Evolutionary conservation across 495 filamentous ascomycete genomes (phyloP).

Genomic region (Aspergillus kassunensis): DNA sequence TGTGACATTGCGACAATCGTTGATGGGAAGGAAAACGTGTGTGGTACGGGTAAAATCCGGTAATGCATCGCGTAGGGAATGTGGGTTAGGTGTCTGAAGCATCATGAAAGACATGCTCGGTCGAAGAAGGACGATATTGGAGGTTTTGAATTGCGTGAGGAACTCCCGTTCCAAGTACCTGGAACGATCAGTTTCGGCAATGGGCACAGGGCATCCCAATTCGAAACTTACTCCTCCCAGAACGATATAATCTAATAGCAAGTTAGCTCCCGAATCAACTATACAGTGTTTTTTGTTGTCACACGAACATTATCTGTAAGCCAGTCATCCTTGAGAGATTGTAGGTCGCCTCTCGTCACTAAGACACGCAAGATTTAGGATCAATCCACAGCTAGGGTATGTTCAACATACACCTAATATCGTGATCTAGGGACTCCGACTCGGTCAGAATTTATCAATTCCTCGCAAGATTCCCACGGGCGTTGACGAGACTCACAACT

Average conservation of each 20-base stretch:
- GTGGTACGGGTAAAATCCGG: constrained; percentile 72
- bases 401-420: constrained; percentile 60
- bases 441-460: constrained; percentile 14
- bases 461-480: too few species aligned
- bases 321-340: constrained; percentile 88
- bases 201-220: not conserved
- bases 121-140: constrained; percentile 85
- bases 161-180: constrained; percentile 90
- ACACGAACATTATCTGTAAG: constrained; percentile 89
- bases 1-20: constrained; percentile 73
- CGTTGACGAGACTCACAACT: constrained; percentile 55
- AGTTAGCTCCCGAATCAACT: constrained; percentile 4
- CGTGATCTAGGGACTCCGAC: constrained; percentile 50
- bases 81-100: constrained; percentile 73
- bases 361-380: not conserved
- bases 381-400: not conserved
- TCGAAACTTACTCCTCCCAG: constrained; percentile 82
- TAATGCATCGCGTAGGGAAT: constrained; percentile 54
- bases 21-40: constrained; percentile 96
- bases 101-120: constrained; percentile 94
- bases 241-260: constrained; percentile 68
- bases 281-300: not conserved
- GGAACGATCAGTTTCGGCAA: constrained; percentile 9
- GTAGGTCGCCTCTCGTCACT: constrained; percentile 84
- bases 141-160: constrained; percentile 66